Percentiles rank a stretch among this genome's conserved stretches.
Conservation (phyloP, 1,284 basidiomycete species). For the Anthracocystis panici-leucophaei region DNA sequence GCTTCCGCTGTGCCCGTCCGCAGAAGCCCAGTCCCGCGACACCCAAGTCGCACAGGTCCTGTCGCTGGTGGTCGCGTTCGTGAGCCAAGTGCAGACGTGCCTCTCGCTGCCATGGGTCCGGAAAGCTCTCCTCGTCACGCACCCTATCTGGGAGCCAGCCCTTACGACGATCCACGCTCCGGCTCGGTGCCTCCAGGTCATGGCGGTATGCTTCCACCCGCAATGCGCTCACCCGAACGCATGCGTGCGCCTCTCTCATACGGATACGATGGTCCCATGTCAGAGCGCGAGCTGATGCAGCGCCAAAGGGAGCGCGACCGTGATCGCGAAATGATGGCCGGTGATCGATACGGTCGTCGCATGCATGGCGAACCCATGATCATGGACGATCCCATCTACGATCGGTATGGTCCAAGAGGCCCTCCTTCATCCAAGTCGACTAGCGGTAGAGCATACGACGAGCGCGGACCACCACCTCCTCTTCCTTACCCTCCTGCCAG, state of each 20-base stretch:
- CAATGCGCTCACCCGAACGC: constrained; percentile 47
- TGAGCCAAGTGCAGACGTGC: constrained; percentile 41
- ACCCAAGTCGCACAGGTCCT: constrained; percentile 15
- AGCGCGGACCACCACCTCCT: constrained; percentile 41
- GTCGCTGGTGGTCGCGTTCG: constrained; percentile 20
- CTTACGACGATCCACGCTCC: constrained; percentile 44
- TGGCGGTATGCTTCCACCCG: constrained; percentile 39
- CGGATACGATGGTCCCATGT: constrained; percentile 38
- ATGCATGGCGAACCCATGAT: constrained; percentile 43
- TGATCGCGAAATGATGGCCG: constrained; percentile 46
- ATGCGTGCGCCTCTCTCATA: constrained; percentile 42
- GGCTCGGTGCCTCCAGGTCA: constrained; percentile 30
- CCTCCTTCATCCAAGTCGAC: constrained; percentile 38
- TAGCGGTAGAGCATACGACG: constrained; percentile 32
- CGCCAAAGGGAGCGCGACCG: constrained; percentile 37
- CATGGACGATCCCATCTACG: constrained; percentile 41
- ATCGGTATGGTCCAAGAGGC: constrained; percentile 41
- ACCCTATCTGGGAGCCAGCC: constrained; percentile 21
- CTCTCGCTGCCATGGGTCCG: constrained; percentile 33
- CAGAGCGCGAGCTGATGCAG: constrained; percentile 42
- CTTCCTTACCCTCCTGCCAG: constrained; percentile 46
- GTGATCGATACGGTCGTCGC: constrained; percentile 47
- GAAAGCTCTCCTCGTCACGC: constrained; percentile 40
- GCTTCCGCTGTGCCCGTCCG: constrained; percentile 31
- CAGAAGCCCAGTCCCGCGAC: constrained; percentile 33